Evolutionary conservation across 257 asterid species (phyloP).

Genomic region (Jaltomata sinuosa): DNA sequence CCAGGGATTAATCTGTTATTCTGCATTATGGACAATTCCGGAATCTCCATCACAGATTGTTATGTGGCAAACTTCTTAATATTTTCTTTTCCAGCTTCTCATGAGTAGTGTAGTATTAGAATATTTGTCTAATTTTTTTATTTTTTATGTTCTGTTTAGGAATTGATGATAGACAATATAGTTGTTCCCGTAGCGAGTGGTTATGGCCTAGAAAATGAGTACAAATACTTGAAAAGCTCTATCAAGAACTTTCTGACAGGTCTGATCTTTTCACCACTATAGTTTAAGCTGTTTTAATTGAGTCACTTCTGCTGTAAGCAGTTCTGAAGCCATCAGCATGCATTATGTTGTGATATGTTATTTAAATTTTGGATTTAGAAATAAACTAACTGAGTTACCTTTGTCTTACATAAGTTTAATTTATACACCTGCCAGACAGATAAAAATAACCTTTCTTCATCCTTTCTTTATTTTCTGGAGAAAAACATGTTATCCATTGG

Average conservation of each 20-base stretch:
- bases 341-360: neutral
- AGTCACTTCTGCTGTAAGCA: neutral
- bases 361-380: neutral
- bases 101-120: neutral
- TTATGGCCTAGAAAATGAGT: slow-evolving; percentile 62
- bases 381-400: neutral
- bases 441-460: neutral
- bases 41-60: neutral
- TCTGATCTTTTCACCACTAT: slow-evolving; percentile 2
- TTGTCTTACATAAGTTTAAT: neutral
- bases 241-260: slow-evolving; percentile 69
- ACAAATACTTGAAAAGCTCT: slow-evolving; percentile 74
- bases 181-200: slow-evolving; percentile 75
- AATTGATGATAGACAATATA: slow-evolving; percentile 60
- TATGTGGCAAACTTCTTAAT: neutral
- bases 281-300: neutral
- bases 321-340: neutral
- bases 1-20: neutral
- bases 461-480: neutral
- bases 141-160: slow-evolving; percentile 28
- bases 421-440: neutral
- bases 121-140: neutral
- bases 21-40: neutral
- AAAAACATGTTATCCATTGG: neutral
- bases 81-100: neutral